Evolutionary conservation across 257 asterid genomes (phyloP), one percentile per base, ranked within the genome.

Genomic region (Eucommia ulmoides): DNA sequence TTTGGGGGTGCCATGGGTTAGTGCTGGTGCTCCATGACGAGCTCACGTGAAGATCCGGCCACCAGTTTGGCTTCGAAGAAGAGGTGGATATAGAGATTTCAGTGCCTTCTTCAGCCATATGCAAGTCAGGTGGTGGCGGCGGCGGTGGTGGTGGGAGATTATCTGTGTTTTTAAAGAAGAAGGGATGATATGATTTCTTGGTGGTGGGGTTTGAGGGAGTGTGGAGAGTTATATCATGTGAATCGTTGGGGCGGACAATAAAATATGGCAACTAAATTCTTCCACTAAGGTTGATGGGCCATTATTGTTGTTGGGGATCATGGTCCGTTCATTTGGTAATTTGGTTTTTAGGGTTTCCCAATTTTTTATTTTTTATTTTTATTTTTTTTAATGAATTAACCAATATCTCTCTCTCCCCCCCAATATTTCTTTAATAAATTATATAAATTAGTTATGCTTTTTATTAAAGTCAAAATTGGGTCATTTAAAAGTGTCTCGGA

Each of bases 181-280:
- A n/a, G n/a, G n/a, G n/a, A n/a, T n/a, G n/a, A n/a, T 25, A 18
- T 47, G 35, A 49, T 49, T 51, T 15, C 22, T 58, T 51, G 64
- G 52, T 22, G 56, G 46, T 20, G 45, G 24, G 29, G n/a, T 16
- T 58, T n/a, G n/a, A n/a, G n/a, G 58, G 58, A 59, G 51, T 59
- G 41, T 59, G 51, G 51, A 23, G 58, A 50, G n/a, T n/a, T n/a
- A n/a, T n/a, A n/a, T n/a, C 49, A 21, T 29, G 35, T 42, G 20
- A n/a, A 20, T 45, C 38, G 19, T 51, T 51, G 45, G 58, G 53
- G 66, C 54, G 35, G 55, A 61, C 55, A 61, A 61, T 53, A 53
- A 35, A 61, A 61, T 33, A 61, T 49, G 60, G 55, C 33, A 19
- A 41, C 55, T 61, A 53, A 53, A 53, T 17, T 16, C 42, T 33